Percentiles rank a stretch among this genome's conserved stretches.
Evolutionary conservation across 2,329 filamentous ascomycete species (phyloP).

Genomic region (Delphinella strobiligena): DNA sequence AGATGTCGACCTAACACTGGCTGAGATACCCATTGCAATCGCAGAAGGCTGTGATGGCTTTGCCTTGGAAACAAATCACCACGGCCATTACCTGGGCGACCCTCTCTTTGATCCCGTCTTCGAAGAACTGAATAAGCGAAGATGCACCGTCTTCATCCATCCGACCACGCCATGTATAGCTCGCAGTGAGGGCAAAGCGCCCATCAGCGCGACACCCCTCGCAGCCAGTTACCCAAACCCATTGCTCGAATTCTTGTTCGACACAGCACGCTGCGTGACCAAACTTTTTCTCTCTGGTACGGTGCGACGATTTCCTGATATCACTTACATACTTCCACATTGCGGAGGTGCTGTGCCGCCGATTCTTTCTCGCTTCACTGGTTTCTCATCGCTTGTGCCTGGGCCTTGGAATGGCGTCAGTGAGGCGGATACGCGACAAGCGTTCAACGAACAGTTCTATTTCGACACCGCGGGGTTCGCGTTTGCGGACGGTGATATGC

Average conservation of each 20-base stretch:
- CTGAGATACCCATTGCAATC: constrained; percentile 35
- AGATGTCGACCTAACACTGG: constrained; percentile 33
- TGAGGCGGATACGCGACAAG: constrained; percentile 19
- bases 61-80: constrained; percentile 39
- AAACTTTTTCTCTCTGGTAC: constrained; percentile 39
- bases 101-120: constrained; percentile 34
- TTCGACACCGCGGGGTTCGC: constrained; percentile 42
- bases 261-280: constrained; percentile 36
- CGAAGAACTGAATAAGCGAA: constrained; percentile 33
- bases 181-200: constrained; percentile 4
- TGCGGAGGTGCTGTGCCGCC: constrained; percentile 34
- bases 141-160: constrained; percentile 42
- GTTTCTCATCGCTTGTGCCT: constrained; percentile 19
- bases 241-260: constrained; percentile 42
- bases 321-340: constrained; percentile 39
- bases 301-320: constrained; percentile 31
- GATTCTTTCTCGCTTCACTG: constrained; percentile 31
- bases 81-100: constrained; percentile 42
- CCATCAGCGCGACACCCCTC: constrained; percentile 25
- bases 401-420: constrained; percentile 18
- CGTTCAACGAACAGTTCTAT: constrained; percentile 32
- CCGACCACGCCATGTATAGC: constrained; percentile 36
- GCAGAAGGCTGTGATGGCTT: constrained; percentile 39
- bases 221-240: constrained; percentile 28
- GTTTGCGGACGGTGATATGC: constrained; percentile 17